phyloP scores from a whole-genome alignment of 2,329 filamentous ascomycete genomes.

The Rutstroemia sp. region DNA sequence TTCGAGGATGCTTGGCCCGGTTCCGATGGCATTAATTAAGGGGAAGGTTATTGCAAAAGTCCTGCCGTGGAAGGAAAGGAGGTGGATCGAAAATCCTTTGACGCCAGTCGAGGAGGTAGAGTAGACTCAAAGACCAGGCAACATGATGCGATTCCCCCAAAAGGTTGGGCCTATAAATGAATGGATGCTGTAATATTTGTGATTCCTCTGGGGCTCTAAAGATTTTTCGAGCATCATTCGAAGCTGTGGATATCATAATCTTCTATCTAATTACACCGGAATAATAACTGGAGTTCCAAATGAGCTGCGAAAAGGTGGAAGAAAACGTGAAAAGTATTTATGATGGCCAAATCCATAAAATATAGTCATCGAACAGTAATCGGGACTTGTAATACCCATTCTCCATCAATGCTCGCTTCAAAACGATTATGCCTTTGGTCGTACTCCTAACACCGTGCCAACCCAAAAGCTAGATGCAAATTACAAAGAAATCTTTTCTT shows the following conservation, averaged over 20 bases:
- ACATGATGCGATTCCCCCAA: too few relatives aligned
- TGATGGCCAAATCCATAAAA: conserved; percentile 13
- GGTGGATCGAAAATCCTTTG: conserved; percentile 42
- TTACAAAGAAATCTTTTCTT: conserved; percentile 27
- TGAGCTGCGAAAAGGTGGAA: conserved; percentile 25
- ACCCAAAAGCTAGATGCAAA: conserved; percentile 27
- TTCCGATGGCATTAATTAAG: conserved; percentile 76
- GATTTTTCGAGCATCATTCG: conserved; percentile 1
- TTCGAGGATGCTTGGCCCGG: conserved; percentile 76
- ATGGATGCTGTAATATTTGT: too few relatives aligned
- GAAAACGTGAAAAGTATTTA: conserved; percentile 23
- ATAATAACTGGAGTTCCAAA: conserved; percentile 22
- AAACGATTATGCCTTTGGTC: conserved; percentile 21
- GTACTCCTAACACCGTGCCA: conserved; percentile 32
- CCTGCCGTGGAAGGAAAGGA: conserved; percentile 43
- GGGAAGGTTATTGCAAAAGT: conserved; percentile 68
- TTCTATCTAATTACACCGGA: conserved; percentile 31
- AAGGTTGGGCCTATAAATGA: too few relatives aligned
- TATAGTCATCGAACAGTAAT: conserved; percentile 15
- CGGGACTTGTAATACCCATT: conserved; percentile 16
- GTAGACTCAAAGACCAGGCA: too few relatives aligned
- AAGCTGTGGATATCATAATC: conserved; percentile 27
- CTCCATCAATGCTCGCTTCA: conserved; percentile 31
- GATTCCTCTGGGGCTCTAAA: too few relatives aligned
- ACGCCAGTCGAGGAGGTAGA: conserved; percentile 21